Conservation (phyloP, 169 alveolate genomes). For the Plasmodium vivax region DNA sequence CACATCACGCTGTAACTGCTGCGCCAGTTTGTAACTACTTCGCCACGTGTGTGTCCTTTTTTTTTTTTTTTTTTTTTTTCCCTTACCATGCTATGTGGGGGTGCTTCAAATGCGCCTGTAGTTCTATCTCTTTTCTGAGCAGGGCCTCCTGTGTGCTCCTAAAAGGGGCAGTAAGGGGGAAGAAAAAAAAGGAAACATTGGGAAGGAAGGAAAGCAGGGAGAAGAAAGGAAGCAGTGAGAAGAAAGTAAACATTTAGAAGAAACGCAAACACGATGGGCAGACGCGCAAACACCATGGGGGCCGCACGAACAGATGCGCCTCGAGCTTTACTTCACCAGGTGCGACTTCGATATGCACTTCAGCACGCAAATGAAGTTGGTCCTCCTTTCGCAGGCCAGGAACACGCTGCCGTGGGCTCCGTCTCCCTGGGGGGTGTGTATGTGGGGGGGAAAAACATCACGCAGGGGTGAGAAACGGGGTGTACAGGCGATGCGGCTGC, state of each 20-base stretch:
- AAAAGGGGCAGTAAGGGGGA: background rate
- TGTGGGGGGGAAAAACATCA: background rate
- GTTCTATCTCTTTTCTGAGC: constrained; percentile 89
- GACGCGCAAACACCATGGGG: background rate
- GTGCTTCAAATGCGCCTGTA: constrained; percentile 90
- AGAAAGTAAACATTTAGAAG: too few species aligned
- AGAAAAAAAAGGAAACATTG: background rate
- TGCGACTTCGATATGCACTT: constrained; percentile 87
- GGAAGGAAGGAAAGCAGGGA: background rate
- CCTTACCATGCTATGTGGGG: constrained; percentile 87
- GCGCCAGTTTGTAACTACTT: background rate
- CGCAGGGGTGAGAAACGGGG: background rate
- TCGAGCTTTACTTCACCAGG: constrained; percentile 74
- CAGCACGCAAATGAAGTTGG: constrained; percentile 90
- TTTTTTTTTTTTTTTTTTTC: background rate
- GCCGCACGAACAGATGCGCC: background rate
- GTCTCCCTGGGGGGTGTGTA: constrained; percentile 82
- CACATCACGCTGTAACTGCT: background rate
- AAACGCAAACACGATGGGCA: background rate
- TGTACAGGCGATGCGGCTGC: background rate
- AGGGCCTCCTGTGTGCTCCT: constrained; percentile 87
- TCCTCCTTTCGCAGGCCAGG: constrained; percentile 89
- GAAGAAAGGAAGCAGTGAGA: background rate
- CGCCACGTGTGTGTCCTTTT: background rate
- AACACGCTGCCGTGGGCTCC: constrained; percentile 93